These are phyloP conservation scores for Colletotrichum spaethianum DNA, from an alignment of 2,329 filamentous ascomycete species.

Conservation along the genomic window DNA sequence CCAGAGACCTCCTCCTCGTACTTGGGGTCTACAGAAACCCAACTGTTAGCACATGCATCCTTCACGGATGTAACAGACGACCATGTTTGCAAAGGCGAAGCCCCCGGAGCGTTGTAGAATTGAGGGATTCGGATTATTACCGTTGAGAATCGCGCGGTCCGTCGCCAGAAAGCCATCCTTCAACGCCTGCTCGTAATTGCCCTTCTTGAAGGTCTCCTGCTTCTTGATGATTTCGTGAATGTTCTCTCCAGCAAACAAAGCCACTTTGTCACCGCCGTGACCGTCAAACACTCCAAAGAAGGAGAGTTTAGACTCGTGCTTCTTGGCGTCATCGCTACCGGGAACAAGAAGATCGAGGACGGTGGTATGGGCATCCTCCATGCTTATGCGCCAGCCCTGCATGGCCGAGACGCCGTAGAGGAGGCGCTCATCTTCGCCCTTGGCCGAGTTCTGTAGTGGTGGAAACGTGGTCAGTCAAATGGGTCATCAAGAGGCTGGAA, in stretches of 20 bases:
- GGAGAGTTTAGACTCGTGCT: constrained; percentile 81
- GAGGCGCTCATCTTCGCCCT: constrained; percentile 92
- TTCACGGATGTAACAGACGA: background rate
- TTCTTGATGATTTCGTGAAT: constrained; percentile 95
- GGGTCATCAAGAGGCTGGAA: background rate
- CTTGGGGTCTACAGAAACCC: constrained; percentile 79
- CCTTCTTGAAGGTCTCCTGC: constrained; percentile 92
- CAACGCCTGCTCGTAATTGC: constrained; percentile 93
- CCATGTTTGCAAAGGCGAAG: background rate
- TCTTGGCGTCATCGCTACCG: constrained; percentile 69
- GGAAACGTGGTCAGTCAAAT: constrained; percentile 32
- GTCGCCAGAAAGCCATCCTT: constrained; percentile 98
- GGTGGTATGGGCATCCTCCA: constrained; percentile 96
- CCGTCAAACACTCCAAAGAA: constrained; percentile 99
- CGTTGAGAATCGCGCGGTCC: constrained; percentile 94
- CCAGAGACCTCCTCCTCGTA: constrained; percentile 99
- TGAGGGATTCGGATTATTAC: constrained; percentile 66
- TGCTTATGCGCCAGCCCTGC: constrained; percentile 99
- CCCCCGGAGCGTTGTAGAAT: background rate
- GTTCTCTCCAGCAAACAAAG: constrained; percentile 91
- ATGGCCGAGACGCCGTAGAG: constrained; percentile 97
- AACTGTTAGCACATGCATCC: constrained; percentile 28
- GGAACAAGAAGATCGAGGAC: constrained; percentile 86
- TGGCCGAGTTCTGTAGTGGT: constrained; percentile 80
- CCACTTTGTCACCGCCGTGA: constrained; percentile 97